Evolutionary conservation across 2,329 filamentous ascomycete species (phyloP), one percentile per base, ranked within the genome.

Genomic region (Cladosporium colombiae): DNA sequence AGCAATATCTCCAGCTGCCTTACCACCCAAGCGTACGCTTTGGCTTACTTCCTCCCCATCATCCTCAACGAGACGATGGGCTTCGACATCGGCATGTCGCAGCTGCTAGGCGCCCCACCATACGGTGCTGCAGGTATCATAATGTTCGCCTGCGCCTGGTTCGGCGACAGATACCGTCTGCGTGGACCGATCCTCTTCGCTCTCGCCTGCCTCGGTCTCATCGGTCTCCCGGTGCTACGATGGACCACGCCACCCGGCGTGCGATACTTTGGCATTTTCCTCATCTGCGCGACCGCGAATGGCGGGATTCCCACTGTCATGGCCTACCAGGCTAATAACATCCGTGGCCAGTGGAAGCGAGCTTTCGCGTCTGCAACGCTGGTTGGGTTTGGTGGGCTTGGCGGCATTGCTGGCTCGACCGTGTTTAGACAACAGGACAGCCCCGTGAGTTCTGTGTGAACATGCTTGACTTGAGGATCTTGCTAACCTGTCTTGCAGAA

Each of bases 271-370:
- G 91, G 90, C 63, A 84, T 92, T 66, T 93, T 93, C 79, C 79
- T 93, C 52, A 84, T 87, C 23, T 89, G 90, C 0, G 89, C 90
- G 0, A 91, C 90, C 6, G 88, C 88, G 68, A 93, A 93, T 77
- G 85, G 88, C 68, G 95, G 93, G 74, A 83, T 93, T 13, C 91
- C 92, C 0, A 83, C 87, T 0, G 82, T 85, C 61, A 87, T 95
- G 82, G 84, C 90, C 0, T 93, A 92, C 78, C 91, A 93, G 80
- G 90, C 91, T 44, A 95, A 93, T 79, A 95, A 95, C 77, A 89
- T 95, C 73, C 88, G 90, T 63, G 92, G 91, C 0, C 91, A 94
- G 78, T 95, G 91, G 91, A 95, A 93, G 81, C 86, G 92, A 49
- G 91, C 91, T 0, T 89, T 94, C 72, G 89, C 87, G 77, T 90